phyloP scores from a whole-genome alignment of 208 protist species.

The Leptomonas seymouri region DNA sequence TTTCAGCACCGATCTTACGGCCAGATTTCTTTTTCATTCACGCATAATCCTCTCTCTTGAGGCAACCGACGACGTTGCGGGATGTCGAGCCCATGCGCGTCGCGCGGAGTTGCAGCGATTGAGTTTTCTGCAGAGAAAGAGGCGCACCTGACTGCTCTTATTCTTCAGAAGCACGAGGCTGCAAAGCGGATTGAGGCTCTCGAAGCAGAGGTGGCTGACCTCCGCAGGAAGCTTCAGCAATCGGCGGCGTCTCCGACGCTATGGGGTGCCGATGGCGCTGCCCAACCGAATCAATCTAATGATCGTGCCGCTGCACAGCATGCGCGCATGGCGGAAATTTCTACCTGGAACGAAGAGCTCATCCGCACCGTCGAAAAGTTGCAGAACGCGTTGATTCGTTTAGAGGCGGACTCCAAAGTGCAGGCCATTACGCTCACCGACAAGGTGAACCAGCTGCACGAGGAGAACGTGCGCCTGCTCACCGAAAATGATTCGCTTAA shows the following conservation, averaged over 20 bases:
- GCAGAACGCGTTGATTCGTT: constrained; percentile 50
- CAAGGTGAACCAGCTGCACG: constrained; percentile 38
- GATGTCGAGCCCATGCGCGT: constrained; percentile 9
- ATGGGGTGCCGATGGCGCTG: neutral
- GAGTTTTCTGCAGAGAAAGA: constrained; percentile 26
- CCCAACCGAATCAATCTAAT: neutral
- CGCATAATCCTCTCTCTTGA: neutral
- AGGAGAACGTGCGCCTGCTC: constrained; percentile 38
- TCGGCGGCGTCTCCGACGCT: neutral
- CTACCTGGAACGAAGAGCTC: constrained; percentile 67
- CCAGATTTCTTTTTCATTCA: neutral
- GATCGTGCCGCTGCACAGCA: constrained; percentile 18
- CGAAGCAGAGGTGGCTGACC: constrained; percentile 34
- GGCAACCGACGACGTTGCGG: neutral
- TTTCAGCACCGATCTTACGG: too few relatives aligned
- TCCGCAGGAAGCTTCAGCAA: constrained; percentile 30
- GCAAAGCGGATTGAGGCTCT: constrained; percentile 46
- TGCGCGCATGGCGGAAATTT: constrained; percentile 42
- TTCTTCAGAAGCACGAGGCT: constrained; percentile 40
- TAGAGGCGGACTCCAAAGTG: constrained; percentile 56
- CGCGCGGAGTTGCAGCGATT: constrained; percentile 2
- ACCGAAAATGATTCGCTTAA: constrained; percentile 77
- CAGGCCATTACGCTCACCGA: constrained; percentile 56
- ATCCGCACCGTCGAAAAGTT: constrained; percentile 63
- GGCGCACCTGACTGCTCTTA: constrained; percentile 41